Conservation (phyloP, 305 asterid species). For the Fraxinus platypoda region DNA sequence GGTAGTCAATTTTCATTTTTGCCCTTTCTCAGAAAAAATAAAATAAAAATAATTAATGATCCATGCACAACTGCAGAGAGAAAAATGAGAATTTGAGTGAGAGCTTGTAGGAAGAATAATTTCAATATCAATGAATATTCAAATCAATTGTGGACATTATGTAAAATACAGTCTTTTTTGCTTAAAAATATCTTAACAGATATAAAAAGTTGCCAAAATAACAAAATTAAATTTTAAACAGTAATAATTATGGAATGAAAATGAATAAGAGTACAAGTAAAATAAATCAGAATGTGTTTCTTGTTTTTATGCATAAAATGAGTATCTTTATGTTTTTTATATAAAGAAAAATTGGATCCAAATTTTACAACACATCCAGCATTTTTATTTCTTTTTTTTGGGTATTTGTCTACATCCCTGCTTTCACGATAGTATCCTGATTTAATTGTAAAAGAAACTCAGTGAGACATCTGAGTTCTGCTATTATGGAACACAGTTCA, state of each 20-base stretch:
- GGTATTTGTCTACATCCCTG: not conserved
- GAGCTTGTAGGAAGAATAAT: not conserved
- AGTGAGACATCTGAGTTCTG: not conserved
- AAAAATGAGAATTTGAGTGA: not conserved
- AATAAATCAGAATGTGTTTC: not conserved
- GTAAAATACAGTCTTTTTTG: not conserved
- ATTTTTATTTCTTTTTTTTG: not conserved
- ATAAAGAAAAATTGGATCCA: not conserved
- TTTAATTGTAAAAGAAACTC: not conserved
- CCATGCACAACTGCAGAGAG: not conserved
- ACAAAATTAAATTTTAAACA: not conserved
- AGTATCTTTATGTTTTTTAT: not conserved
- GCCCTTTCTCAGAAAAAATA: not conserved
- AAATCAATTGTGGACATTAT: not conserved
- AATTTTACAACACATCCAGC: not conserved
- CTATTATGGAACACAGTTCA: slow-evolving; percentile 12
- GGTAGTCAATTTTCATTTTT: not conserved
- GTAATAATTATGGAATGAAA: not conserved
- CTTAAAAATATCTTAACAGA: not conserved
- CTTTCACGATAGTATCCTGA: not conserved
- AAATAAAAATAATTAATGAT: not conserved
- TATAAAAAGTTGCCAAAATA: not conserved
- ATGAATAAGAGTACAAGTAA: not conserved
- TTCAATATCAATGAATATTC: not conserved
- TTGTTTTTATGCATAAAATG: not conserved